Evolutionary conservation across 2,329 filamentous ascomycete species (phyloP), one percentile per base, ranked within the genome.

Genomic region (Diaporthe sp.): DNA sequence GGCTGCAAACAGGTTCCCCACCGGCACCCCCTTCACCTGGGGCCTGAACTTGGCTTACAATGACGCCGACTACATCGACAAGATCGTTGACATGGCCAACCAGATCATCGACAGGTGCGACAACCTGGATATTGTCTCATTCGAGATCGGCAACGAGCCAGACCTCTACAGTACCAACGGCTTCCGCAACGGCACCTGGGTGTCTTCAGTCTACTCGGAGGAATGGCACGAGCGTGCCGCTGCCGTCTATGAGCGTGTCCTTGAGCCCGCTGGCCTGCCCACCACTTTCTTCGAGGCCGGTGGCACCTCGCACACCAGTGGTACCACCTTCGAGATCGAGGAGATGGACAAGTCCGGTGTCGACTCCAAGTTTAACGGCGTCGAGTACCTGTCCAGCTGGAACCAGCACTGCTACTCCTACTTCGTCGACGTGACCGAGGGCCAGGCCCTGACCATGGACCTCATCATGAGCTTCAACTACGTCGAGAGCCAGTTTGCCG

Each of bases 391-490:
- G 34, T n/a, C 73, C 22, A 82, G 81, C 39, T 89, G 87, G 87
- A 89, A 89, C 77, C 87, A 89, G 81, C 88, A 89, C 79, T 86
- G 89, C 79, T 89, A 89, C 81, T 88, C 86, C 79, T 88, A 88
- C 78, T 89, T 87, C 79, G 85, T 89, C 75, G 86, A 84, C 44
- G 86, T 89, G 6, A 86, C 87, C 8, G 15, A 68, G 65, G 79
- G 79, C 1, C 84, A 83, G 71, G 79, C 82, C 2, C 79, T 89
- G 55, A 88, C 86, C 0, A 82, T 88, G 9, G 80, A 85, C 76
- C 81, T 83, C 49, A 83, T 89, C 57, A 85, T 87, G 84, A 80
- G 85, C 69, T 82, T 89, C 53, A 82, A 84, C 70, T 85, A 83
- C 49, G 88, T 87, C 51, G 85, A 87, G 69, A 81, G 81, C 58